Percentiles rank a stretch among this genome's conserved stretches.
phyloP scores from a whole-genome alignment of 805 yeast species.

The Cyberlindnera petersonii region DNA sequence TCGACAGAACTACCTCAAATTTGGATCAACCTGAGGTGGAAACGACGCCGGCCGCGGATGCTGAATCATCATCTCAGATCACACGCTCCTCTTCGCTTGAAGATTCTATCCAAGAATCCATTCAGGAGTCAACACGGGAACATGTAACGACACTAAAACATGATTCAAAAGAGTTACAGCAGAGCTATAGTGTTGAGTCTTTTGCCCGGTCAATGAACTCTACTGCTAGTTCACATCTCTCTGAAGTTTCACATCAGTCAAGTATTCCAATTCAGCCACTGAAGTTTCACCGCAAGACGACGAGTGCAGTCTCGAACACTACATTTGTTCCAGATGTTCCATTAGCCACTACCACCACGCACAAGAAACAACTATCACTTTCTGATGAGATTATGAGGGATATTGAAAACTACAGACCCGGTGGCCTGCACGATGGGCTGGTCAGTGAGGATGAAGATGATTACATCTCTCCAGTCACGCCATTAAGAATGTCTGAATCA shows the following conservation, averaged over 20 bases:
- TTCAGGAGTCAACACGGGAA: no score
- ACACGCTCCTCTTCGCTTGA: not conserved
- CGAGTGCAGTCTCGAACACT: conserved; percentile 15
- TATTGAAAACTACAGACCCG: conserved; percentile 24
- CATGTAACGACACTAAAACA: not conserved
- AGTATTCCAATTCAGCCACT: conserved; percentile 22
- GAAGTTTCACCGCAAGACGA: conserved; percentile 22
- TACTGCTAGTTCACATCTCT: conserved; percentile 7
- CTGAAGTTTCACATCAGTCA: conserved; percentile 10
- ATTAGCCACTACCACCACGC: no score
- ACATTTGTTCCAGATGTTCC: conserved; percentile 5
- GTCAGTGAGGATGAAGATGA: conserved; percentile 14
- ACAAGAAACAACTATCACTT: conserved; percentile 24
- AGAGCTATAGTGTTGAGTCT: conserved; percentile 8
- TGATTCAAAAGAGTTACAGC: not conserved
- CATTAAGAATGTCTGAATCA: conserved; percentile 9
- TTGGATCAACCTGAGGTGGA: not conserved
- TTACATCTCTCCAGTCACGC: conserved; percentile 22
- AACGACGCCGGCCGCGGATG: not conserved
- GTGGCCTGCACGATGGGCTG: conserved; percentile 5
- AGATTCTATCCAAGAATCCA: no score
- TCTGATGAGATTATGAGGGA: conserved; percentile 29
- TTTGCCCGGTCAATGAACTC: conserved; percentile 5
- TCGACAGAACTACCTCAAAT: conserved; percentile 4
- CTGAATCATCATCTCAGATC: not conserved